Evolutionary conservation across 2,329 filamentous ascomycete genomes (phyloP).

Genomic region (Ambrosiella xylebori): DNA sequence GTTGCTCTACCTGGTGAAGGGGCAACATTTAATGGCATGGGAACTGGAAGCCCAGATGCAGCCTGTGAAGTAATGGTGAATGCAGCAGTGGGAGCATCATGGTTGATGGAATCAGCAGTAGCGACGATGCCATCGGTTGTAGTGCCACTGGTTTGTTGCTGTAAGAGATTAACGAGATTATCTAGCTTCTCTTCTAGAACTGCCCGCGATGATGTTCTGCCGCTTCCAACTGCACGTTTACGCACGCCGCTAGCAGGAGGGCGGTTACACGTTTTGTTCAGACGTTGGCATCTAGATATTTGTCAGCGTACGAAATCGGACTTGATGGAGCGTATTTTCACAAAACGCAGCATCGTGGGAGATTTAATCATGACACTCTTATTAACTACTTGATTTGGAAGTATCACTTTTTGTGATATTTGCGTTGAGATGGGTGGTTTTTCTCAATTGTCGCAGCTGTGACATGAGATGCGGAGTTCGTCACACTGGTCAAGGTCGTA

Average conservation of each 20-base stretch:
- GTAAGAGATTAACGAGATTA: slow-evolving; percentile 18
- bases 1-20: slow-evolving; percentile 8
- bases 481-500: too few relatives aligned
- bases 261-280: slow-evolving; percentile 24
- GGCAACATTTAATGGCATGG: background rate
- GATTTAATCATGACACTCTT: too few relatives aligned
- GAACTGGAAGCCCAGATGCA: background rate
- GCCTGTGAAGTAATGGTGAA: background rate
- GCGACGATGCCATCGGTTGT: background rate
- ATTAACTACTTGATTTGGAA: too few relatives aligned
- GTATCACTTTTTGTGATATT: too few relatives aligned
- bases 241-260: slow-evolving; percentile 8
- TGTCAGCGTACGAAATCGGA: background rate
- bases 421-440: too few relatives aligned
- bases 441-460: too few relatives aligned
- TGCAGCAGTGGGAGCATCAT: background rate
- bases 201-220: slow-evolving; percentile 10
- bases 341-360: background rate
- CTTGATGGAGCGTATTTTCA: background rate
- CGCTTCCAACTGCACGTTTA: slow-evolving; percentile 5
- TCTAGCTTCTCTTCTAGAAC: slow-evolving; percentile 18
- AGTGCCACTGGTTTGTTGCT: slow-evolving; percentile 8
- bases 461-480: too few relatives aligned
- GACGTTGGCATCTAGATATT: slow-evolving; percentile 21
- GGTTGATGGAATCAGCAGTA: background rate